Evolutionary conservation across 2,329 filamentous ascomycete species (phyloP).

Genomic region (Colletotrichum sp.): DNA sequence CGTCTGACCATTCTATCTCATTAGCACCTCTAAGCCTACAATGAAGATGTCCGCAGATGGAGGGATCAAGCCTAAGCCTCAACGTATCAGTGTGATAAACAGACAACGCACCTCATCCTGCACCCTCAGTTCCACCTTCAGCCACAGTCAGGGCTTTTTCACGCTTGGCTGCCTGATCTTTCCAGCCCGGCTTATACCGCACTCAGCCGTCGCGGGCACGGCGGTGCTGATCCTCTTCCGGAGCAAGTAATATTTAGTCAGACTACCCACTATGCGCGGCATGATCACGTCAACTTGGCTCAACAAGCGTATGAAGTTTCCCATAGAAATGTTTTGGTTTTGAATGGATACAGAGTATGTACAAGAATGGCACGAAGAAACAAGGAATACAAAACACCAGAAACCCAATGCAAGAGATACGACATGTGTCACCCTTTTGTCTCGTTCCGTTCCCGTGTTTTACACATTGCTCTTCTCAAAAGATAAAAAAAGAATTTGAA

Average conservation of each 20-base stretch:
- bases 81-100: not conserved
- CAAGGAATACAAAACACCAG: not conserved
- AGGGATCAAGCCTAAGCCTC: not conserved
- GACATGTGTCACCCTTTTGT: not conserved
- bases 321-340: not conserved
- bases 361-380: slow-evolving; percentile 6
- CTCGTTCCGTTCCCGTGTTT: not conserved
- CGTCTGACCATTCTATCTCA: not conserved
- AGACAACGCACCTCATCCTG: not conserved
- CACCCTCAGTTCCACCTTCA: not conserved
- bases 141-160: not conserved
- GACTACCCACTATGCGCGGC: not conserved
- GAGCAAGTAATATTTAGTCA: too few relatives aligned
- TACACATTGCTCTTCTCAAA: not conserved
- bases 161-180: not conserved
- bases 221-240: not conserved
- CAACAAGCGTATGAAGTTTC: not conserved
- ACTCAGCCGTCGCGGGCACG: not conserved
- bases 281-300: not conserved
- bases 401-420: not conserved
- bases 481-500: not conserved
- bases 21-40: not conserved
- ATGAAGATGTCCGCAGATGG: not conserved
- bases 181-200: not conserved
- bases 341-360: slow-evolving; percentile 9